Conservation (phyloP, 2,329 filamentous ascomycete species). For the Zasmidium citrigriseum region DNA sequence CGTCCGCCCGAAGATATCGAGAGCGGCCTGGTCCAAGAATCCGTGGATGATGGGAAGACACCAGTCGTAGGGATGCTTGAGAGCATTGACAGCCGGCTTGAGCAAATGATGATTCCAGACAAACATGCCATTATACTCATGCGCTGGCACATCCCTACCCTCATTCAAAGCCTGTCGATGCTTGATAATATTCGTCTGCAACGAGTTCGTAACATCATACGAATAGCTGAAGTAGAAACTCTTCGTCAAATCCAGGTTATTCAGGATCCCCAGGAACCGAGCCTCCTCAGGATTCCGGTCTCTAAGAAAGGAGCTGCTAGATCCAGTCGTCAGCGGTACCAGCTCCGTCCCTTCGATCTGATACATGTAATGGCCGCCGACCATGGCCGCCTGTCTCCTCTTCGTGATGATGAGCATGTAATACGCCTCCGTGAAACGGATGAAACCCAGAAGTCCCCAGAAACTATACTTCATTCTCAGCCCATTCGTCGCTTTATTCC, state of each 20-base stretch:
- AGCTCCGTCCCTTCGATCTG: slow-evolving; percentile 93
- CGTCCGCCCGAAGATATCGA: slow-evolving; percentile 76
- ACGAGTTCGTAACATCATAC: slow-evolving; percentile 88
- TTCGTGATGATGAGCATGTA: slow-evolving; percentile 98
- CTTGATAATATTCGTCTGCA: slow-evolving; percentile 87
- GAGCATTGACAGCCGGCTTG: slow-evolving; percentile 66
- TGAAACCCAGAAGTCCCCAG: slow-evolving; percentile 94
- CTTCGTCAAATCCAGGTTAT: slow-evolving; percentile 83
- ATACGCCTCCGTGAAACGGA: slow-evolving; percentile 91
- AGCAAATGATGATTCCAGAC: slow-evolving; percentile 95
- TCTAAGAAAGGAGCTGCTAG: slow-evolving; percentile 67
- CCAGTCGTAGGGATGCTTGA: slow-evolving; percentile 90
- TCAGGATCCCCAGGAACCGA: slow-evolving; percentile 83
- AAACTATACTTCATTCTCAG: slow-evolving; percentile 86
- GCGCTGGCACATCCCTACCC: slow-evolving; percentile 58
- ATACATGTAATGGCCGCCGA: slow-evolving; percentile 94
- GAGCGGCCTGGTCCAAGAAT: slow-evolving; percentile 84
- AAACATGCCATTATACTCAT: slow-evolving; percentile 90
- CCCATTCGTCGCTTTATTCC: slow-evolving; percentile 86
- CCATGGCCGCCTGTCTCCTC: slow-evolving; percentile 91
- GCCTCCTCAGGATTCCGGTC: slow-evolving; percentile 87
- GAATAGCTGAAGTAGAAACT: slow-evolving; percentile 99
- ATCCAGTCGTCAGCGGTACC: slow-evolving; percentile 76
- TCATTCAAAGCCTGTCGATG: slow-evolving; percentile 72
- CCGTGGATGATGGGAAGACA: slow-evolving; percentile 94